Evolutionary conservation across 495 filamentous ascomycete species (phyloP).

Genomic region (Talaromyces trachyspermus): DNA sequence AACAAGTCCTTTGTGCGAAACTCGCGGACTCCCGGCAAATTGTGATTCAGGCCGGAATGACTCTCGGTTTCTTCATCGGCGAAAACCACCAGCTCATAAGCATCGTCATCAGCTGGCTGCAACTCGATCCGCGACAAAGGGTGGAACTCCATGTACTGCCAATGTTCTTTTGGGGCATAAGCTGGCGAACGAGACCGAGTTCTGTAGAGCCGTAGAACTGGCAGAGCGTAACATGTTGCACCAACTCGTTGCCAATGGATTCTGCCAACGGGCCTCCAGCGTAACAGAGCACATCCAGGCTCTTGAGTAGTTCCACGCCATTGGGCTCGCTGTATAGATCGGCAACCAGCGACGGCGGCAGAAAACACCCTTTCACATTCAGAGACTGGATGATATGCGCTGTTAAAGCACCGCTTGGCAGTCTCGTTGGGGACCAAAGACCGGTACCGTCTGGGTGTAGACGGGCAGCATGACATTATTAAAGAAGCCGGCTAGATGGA

Average conservation of each 20-base stretch:
- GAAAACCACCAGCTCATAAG: slow-evolving; percentile 34
- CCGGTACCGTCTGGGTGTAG: not conserved
- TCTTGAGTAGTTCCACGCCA: slow-evolving; percentile 10
- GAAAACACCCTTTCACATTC: slow-evolving; percentile 1
- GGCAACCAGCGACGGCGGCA: slow-evolving; percentile 13
- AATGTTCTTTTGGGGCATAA: slow-evolving; percentile 27
- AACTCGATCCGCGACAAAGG: slow-evolving; percentile 36
- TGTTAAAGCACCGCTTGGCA: not conserved
- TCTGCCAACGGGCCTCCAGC: slow-evolving; percentile 18
- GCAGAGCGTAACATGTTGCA: slow-evolving; percentile 14
- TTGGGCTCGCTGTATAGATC: slow-evolving; percentile 15
- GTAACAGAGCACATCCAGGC: slow-evolving; percentile 14
- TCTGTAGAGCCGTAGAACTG: slow-evolving; percentile 18
- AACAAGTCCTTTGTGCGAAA: slow-evolving; percentile 15
- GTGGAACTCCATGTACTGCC: slow-evolving; percentile 46
- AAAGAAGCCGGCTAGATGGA: slow-evolving; percentile 17
- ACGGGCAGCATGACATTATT: slow-evolving; percentile 10
- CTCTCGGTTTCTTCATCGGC: slow-evolving; percentile 10
- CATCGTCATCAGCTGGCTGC: slow-evolving; percentile 30
- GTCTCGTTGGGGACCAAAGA: slow-evolving; percentile 1
- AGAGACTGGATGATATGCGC: not conserved
- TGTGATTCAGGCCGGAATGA: slow-evolving; percentile 21
- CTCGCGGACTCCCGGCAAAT: slow-evolving; percentile 23
- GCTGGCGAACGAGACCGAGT: slow-evolving; percentile 7
- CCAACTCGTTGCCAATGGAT: slow-evolving; percentile 12